phyloP scores from a whole-genome alignment of 2,329 filamentous ascomycete species.

The Scleromitrula shiraiana region DNA sequence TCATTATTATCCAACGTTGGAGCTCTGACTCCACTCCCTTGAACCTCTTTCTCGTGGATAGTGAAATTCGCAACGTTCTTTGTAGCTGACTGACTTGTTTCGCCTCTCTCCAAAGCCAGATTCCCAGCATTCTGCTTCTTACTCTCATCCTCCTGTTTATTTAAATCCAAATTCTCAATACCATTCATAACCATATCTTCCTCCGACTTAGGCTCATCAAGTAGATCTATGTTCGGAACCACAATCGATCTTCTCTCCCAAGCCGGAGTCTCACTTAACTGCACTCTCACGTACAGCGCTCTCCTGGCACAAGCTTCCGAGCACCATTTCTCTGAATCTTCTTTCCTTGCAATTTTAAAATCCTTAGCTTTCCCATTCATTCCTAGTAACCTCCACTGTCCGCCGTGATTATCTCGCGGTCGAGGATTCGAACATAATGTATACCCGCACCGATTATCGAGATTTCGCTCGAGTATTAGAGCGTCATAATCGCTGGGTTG shows the following conservation, averaged over 20 bases:
- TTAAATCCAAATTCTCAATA: slow-evolving; percentile 35
- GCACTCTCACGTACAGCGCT: slow-evolving; percentile 79
- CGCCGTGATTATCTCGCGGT: slow-evolving; percentile 45
- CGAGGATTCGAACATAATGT: slow-evolving; percentile 64
- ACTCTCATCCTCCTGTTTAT: slow-evolving; percentile 34
- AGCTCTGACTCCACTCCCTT: slow-evolving; percentile 30
- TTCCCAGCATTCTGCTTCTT: slow-evolving; percentile 33
- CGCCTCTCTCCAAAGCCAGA: slow-evolving; percentile 45
- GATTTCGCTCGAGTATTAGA: slow-evolving; percentile 81
- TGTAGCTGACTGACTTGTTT: slow-evolving; percentile 21
- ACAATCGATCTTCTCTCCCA: slow-evolving; percentile 58
- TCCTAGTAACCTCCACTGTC: slow-evolving; percentile 60
- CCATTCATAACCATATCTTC: slow-evolving; percentile 24
- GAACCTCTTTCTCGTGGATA: slow-evolving; percentile 44
- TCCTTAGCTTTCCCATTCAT: slow-evolving; percentile 42
- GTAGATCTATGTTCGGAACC: slow-evolving; percentile 44
- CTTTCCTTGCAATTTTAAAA: slow-evolving; percentile 60
- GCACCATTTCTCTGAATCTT: slow-evolving; percentile 81
- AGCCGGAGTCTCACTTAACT: slow-evolving; percentile 75
- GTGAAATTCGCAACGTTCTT: slow-evolving; percentile 36
- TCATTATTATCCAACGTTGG: slow-evolving; percentile 33
- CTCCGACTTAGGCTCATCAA: slow-evolving; percentile 55
- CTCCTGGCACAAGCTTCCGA: slow-evolving; percentile 68
- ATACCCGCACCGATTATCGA: slow-evolving; percentile 76
- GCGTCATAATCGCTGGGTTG: slow-evolving; percentile 86